phyloP scores from a whole-genome alignment of 148 eudicot species.

The Cornus controversa region DNA sequence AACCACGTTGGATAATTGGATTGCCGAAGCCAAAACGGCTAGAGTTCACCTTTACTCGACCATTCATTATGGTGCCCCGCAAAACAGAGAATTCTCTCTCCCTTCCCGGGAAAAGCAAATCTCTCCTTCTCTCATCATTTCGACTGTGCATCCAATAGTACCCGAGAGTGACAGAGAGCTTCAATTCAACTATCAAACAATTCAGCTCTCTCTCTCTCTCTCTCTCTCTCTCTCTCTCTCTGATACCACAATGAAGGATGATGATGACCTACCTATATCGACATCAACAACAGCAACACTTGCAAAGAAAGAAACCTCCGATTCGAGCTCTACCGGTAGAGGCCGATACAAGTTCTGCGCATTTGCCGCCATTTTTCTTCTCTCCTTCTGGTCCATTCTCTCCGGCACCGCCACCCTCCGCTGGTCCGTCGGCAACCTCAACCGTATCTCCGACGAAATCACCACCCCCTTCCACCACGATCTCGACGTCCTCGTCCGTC shows the following conservation, averaged over 20 bases:
- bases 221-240: too few relatives aligned
- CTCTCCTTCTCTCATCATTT: not conserved
- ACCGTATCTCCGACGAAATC: conserved; percentile 43
- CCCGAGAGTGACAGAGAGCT: not conserved
- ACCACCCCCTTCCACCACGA: conserved; percentile 31
- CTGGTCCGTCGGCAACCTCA: conserved; percentile 68
- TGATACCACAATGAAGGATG: conserved; percentile 48
- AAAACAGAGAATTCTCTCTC: not conserved
- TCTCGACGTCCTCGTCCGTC: conserved; percentile 48
- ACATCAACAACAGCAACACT: conserved; percentile 33
- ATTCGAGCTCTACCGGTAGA: conserved; percentile 30
- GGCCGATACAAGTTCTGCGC: conserved; percentile 89
- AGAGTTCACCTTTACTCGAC: too few relatives aligned
- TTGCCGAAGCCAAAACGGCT: too few relatives aligned
- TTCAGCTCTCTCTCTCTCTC: too few relatives aligned
- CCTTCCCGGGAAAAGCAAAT: not conserved
- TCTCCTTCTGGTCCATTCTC: conserved; percentile 92
- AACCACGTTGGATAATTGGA: too few relatives aligned
- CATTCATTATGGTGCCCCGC: not conserved
- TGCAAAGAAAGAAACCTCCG: conserved; percentile 40
- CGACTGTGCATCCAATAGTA: not conserved
- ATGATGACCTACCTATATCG: conserved; percentile 51
- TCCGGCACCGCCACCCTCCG: conserved; percentile 91
- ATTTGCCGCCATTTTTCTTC: conserved; percentile 62
- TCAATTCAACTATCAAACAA: not conserved